Evolutionary conservation across 371 early-diverging fungal species (phyloP), one percentile per base, ranked within the genome.

Genomic region (Rhizopus microsporus): DNA sequence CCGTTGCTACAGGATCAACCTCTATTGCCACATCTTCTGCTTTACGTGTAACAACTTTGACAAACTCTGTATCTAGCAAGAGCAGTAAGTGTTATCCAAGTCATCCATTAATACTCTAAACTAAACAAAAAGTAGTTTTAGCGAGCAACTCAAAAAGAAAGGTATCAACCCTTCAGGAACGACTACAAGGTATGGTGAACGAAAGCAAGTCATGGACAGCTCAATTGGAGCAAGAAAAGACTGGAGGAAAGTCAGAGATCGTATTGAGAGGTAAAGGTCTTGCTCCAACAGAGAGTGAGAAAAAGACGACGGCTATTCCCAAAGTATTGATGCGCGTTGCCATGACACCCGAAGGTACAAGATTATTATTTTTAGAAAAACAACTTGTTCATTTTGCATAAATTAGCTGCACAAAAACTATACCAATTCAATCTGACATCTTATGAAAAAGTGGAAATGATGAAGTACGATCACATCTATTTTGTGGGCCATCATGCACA

Each of bases 401-500:
- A 23, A 23, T 23, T 23, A 65, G 76, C 80, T 9, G 85, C 85
- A 1, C 69, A 83, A 47, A 86, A 84, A 53, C 57, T 78, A 5
- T 88, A 88, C 42, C 83, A 79, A n/a, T 71, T 78, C 29, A 78
- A 80, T 47, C 65, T 96, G 46, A 91, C 91, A 10, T 64, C 82
- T 9, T 89, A 87, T 54, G 97, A 97, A 72, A 88, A 88, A 44
- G 71, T 76, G 5, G 97, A 97, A 67, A 91, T 97, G 44, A 63
- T 87, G 4, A 83, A 85, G 8, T 96, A 82, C 52, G 80, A 85
- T 1, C 84, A 90, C 42, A 77, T 97, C 13, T 96, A 93, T 66
- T 97, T 91, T 67, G 86, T 90, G 32, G 96, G 97, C 9, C 85
- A 81, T 46, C 86, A 87, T 60, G 80, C 86, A 1, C 69, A 82